Evolutionary conservation across 371 early-diverging fungal species (phyloP).

Genomic region (Choanephora cucurbitarum): DNA sequence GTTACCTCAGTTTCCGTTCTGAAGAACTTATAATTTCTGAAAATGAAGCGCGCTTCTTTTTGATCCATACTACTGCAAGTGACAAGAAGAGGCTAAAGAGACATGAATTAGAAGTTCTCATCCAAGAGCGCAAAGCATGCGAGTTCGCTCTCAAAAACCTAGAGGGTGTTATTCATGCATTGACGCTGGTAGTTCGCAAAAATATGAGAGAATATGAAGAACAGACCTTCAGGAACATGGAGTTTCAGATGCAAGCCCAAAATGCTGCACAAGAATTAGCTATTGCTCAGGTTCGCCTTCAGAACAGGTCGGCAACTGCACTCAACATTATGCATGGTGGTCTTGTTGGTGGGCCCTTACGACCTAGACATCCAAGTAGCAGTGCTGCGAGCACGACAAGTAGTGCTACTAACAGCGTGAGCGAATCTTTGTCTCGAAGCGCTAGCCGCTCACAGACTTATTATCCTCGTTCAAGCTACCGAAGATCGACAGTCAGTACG

Average conservation of each 20-base stretch:
- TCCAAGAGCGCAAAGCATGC: constrained; percentile 32
- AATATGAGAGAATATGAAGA: constrained; percentile 27
- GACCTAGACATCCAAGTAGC: constrained; percentile 11
- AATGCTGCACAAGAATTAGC: constrained; percentile 33
- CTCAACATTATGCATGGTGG: constrained; percentile 10
- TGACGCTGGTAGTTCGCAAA: constrained; percentile 26
- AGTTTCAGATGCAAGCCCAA: constrained; percentile 29
- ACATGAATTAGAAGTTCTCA: constrained; percentile 33
- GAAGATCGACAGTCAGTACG: neutral
- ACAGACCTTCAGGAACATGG: constrained; percentile 20
- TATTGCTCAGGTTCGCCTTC: constrained; percentile 30
- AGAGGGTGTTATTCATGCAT: constrained; percentile 24
- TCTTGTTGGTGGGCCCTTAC: constrained; percentile 4
- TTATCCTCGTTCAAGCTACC: neutral
- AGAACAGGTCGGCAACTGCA: constrained; percentile 9
- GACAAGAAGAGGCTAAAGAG: constrained; percentile 28
- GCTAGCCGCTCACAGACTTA: constrained; percentile 2
- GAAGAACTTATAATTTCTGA: constrained; percentile 32
- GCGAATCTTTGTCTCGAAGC: neutral
- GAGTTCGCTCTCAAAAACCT: constrained; percentile 29
- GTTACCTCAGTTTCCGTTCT: constrained; percentile 24
- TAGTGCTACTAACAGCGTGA: constrained; percentile 17
- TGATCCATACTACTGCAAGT: constrained; percentile 36
- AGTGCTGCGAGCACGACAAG: constrained; percentile 21
- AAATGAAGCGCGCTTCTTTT: constrained; percentile 39